phyloP scores from a whole-genome alignment of 2,329 filamentous ascomycete species.

The Boeremia exigua region DNA sequence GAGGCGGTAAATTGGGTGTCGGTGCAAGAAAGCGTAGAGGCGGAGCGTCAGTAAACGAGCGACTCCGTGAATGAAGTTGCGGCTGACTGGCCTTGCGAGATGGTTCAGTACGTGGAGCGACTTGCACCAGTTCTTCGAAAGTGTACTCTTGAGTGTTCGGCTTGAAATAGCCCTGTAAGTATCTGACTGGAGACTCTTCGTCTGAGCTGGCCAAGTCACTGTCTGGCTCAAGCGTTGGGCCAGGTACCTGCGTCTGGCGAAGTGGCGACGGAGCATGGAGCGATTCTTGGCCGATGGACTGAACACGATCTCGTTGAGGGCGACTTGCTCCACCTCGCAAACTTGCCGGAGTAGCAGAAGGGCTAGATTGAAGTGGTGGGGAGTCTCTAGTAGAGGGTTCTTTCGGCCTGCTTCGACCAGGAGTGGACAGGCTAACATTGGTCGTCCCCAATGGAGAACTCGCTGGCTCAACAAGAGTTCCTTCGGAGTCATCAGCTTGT shows the following conservation, averaged over 20 bases:
- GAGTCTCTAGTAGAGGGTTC: conserved; percentile 15
- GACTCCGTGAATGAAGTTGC: conserved; percentile 24
- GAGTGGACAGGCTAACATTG: background rate
- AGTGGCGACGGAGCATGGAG: conserved; percentile 23
- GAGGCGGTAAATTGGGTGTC: background rate
- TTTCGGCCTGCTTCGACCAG: conserved; percentile 9
- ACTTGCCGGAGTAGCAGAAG: conserved; percentile 23
- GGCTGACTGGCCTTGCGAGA: conserved; percentile 17
- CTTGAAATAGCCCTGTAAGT: conserved; percentile 18
- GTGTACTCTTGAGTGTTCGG: background rate
- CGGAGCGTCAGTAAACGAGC: conserved; percentile 32
- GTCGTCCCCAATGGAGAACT: background rate
- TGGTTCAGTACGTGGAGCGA: conserved; percentile 31
- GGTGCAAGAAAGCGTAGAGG: conserved; percentile 11
- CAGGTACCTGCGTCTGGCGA: conserved; percentile 24
- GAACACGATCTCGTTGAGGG: conserved; percentile 5
- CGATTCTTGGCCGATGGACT: conserved; percentile 13
- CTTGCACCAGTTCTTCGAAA: conserved; percentile 7
- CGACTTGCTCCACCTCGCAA: conserved; percentile 24
- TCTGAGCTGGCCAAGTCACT: background rate
- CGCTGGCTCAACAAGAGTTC: background rate
- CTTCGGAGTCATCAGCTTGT: background rate
- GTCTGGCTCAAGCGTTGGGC: conserved; percentile 15
- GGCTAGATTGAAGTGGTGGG: conserved; percentile 5
- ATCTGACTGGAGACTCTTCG: background rate